Evolutionary conservation across 805 yeast genomes (phyloP).

Genomic region (Zygosaccharomyces bailii): DNA sequence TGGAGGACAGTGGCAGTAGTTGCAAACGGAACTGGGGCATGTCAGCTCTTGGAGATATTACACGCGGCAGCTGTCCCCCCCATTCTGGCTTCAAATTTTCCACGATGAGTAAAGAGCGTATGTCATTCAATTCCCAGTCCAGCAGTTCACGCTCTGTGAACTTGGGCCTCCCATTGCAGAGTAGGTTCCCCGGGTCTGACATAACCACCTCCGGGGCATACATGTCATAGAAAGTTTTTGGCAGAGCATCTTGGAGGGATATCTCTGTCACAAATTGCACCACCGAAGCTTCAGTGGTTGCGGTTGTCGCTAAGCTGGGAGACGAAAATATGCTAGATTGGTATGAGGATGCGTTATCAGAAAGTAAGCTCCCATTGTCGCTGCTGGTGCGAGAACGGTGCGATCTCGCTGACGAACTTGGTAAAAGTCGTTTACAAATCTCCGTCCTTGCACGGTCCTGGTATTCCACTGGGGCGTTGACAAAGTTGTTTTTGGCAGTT

Average conservation of each 20-base stretch:
- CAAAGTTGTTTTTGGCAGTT: constrained; percentile 22
- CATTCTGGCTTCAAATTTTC: constrained; percentile 51
- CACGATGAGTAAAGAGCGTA: constrained; percentile 59
- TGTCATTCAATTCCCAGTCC: constrained; percentile 71
- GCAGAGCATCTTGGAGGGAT: constrained; percentile 50
- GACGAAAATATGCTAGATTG: constrained; percentile 31
- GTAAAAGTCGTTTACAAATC: constrained; percentile 31
- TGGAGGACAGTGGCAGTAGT: constrained; percentile 49
- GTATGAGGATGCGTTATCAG: constrained; percentile 25
- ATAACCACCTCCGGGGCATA: constrained; percentile 53
- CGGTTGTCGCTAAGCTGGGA: constrained; percentile 23
- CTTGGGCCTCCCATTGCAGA: constrained; percentile 56
- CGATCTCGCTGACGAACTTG: constrained; percentile 10
- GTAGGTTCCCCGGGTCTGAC: constrained; percentile 38
- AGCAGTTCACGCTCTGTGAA: constrained; percentile 60
- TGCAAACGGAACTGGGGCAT: constrained; percentile 45
- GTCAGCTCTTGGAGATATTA: constrained; percentile 25
- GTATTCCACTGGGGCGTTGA: constrained; percentile 36
- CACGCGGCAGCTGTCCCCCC: constrained; percentile 49
- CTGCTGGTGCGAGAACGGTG: constrained; percentile 9
- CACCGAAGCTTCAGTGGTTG: constrained; percentile 17
- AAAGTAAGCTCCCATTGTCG: constrained; percentile 19
- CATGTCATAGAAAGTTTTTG: constrained; percentile 50
- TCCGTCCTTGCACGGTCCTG: constrained; percentile 37
- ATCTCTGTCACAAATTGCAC: constrained; percentile 23